Evolutionary conservation across 140 eudicot species (phyloP), one percentile per base, ranked within the genome.

Genomic region (Erigeron philadelphicus): DNA sequence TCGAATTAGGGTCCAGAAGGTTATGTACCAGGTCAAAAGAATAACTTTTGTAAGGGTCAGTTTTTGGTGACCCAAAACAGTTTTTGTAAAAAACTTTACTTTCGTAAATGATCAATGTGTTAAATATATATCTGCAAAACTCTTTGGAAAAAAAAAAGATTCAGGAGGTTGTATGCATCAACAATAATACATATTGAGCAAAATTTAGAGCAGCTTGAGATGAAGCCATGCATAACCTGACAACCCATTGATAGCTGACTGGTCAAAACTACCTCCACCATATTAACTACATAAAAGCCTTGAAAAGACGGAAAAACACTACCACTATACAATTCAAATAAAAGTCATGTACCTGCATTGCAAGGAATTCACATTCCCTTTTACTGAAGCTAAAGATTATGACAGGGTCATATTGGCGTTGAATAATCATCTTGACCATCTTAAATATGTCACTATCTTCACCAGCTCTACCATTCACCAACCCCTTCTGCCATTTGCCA

Each of bases 361-460:
- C 99, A 60, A 94, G 99, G 31, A 76, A 81, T 79, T 94, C 99
- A 79, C 99, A 94, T 75, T 94, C 99, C 78, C 97, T 85, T 85
- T 94, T 94, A 79, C 99, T 94, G 76, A 94, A 94, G 75, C 99
- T 94, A 62, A 94, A 94, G 42, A 93, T 79, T 54, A 94, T 94
- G 31, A 94, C 99, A 11, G 99, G 99, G 69, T 94, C 99, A 74
- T 94, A 94, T 72, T 94, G 99, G 60, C 99, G 97, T 78, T 78
- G 83, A 69, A 94, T 85, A 69, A 94, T 90, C 97, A 94, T 94
- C 73, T 94, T 94, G 78, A 94, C 97, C 96, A 94, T 83, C 76
- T 94, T 94, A 63, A 94, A 94, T 45, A 94, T 94, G 79, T 94
- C 99, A 82, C 97, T 94, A 53, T 94, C 97, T 80, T 89, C 97